Evolutionary conservation across 106 monocot genomes (phyloP).

Genomic region (Amphibolis antarctica): DNA sequence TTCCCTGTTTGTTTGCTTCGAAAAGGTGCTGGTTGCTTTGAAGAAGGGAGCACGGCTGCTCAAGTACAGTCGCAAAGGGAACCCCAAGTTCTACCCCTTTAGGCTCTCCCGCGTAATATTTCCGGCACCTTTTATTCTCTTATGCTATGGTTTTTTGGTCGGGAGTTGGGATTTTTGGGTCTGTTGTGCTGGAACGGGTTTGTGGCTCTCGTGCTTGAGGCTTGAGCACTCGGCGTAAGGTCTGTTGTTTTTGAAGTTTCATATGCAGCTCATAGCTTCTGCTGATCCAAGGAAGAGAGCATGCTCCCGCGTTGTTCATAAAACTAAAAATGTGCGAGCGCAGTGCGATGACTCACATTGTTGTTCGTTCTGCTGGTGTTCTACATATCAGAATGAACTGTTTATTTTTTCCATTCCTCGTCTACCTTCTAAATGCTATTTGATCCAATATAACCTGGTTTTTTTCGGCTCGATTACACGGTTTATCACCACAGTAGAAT

Average conservation of each 20-base stretch:
- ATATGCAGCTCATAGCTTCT: too few species aligned
- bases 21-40: constrained; percentile 64
- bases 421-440: too few species aligned
- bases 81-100: constrained; percentile 73
- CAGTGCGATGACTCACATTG: too few species aligned
- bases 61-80: constrained; percentile 80
- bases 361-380: too few species aligned
- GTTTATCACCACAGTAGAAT: too few species aligned
- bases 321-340: too few species aligned
- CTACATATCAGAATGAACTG: too few species aligned
- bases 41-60: constrained; percentile 83
- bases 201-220: neutral
- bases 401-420: too few species aligned
- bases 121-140: neutral
- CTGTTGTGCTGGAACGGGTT: neutral
- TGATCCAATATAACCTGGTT: too few species aligned
- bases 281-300: too few species aligned
- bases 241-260: neutral
- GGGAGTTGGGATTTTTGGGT: neutral
- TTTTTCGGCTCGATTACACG: too few species aligned
- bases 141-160: neutral
- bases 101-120: constrained; percentile 60
- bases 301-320: too few species aligned
- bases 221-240: neutral
- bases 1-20: neutral